Evolutionary conservation across 495 filamentous ascomycete genomes (phyloP), one percentile per base, ranked within the genome.

Genomic region (Talaromyces nanjingensis): DNA sequence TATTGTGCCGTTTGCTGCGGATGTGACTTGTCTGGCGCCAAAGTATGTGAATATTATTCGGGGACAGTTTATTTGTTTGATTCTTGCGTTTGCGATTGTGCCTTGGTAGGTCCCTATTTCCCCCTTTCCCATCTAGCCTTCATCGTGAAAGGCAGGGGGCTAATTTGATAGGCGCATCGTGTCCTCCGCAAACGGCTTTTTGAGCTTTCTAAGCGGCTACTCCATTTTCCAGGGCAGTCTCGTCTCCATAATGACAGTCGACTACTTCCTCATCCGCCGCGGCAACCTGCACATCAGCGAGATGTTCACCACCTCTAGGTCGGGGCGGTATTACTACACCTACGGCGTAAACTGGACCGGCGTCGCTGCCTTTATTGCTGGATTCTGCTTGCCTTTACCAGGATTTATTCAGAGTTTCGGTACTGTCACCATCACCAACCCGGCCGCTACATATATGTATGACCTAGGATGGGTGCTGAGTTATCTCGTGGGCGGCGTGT

Each of bases 11-110:
- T 79, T 73, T 33, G 81, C 82, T 42, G 83, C 84, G 66, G 84
- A 87, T 63, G 67, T 85, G 31, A 76, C 73, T 20, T 76, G 73
- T 31, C 73, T 86, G 0, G 75, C 76, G 39, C 84, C 84, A 24
- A 76, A 77, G 57, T 86, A 79, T 60, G 72, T 85, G 71, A 83
- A 85, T 69, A 85, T 86, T 66, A 72, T 71, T 24, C 77, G 84
- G 9, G 84, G 83, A 11, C 79, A 81, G 55, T 69, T 85, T 45
- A 68, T 85, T 60, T 76, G 77, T 25, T 78, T 78, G 12, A 65
- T 85, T 47, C 74, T 80, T 2, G 77, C 74, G 1, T 78, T 77
- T 77, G 73, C 77, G 62, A 74, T 80, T 76, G 74, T 79, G 56
- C 77, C 81, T 47, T 80, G 81, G 82, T 65, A 66, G 64, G 54